These are phyloP conservation scores for Dittrichia graveolens DNA, from an alignment of 129 eudicot species.

Conservation along the genomic window DNA sequence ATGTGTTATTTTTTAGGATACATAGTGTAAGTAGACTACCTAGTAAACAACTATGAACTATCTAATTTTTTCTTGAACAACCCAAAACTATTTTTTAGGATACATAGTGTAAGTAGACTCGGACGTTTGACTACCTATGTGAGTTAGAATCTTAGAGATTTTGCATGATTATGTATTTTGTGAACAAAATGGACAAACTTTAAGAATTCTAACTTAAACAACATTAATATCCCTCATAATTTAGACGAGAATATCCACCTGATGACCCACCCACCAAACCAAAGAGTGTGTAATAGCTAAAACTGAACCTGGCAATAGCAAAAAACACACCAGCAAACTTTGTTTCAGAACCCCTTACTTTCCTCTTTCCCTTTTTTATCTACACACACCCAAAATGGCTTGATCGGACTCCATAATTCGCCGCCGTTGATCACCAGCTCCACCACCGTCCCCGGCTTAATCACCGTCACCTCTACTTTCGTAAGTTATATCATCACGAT, in stretches of 20 bases:
- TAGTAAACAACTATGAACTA: too few species aligned
- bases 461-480: constrained; percentile 16
- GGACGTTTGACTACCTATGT: too few species aligned
- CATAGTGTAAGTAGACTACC: too few species aligned
- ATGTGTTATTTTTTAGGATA: too few species aligned
- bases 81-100: too few species aligned
- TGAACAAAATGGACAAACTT: too few species aligned
- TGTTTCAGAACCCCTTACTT: constrained; percentile 28
- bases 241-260: neutral
- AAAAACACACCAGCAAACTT: constrained; percentile 14
- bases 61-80: too few species aligned
- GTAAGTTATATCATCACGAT: constrained; percentile 22
- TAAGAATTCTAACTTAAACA: too few species aligned
- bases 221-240: too few species aligned
- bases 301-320: constrained; percentile 18
- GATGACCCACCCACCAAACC: constrained; percentile 15
- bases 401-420: constrained; percentile 33
- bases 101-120: too few species aligned
- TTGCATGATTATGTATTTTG: too few species aligned
- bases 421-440: constrained; percentile 23
- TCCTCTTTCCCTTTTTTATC: constrained; percentile 24
- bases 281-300: constrained; percentile 28
- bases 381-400: constrained; percentile 18
- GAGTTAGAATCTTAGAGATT: too few species aligned
- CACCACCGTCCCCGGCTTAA: neutral